phyloP scores from a whole-genome alignment of 2,329 filamentous ascomycete genomes.

The Calonectria honghensis region DNA sequence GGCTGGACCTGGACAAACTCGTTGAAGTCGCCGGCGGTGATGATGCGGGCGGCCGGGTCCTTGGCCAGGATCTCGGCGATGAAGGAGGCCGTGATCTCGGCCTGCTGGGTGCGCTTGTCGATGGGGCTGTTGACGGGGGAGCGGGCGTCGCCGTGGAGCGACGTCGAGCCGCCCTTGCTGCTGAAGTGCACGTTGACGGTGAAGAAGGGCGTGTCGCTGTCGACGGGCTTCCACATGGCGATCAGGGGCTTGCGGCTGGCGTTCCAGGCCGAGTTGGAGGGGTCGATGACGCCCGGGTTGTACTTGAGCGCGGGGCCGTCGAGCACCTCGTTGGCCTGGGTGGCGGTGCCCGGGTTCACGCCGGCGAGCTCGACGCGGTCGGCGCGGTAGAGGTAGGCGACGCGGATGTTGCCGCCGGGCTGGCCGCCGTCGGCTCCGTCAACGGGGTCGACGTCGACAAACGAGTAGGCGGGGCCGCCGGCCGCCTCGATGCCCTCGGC shows the following conservation, averaged over 20 bases:
- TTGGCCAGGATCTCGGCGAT: constrained; percentile 73
- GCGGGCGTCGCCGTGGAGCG: constrained; percentile 78
- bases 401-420: constrained; percentile 83
- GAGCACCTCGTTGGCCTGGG: constrained; percentile 75
- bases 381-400: constrained; percentile 81
- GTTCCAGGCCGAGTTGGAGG: constrained; percentile 75
- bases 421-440: constrained; percentile 79
- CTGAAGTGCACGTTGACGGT: constrained; percentile 83
- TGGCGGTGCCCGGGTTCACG: constrained; percentile 72
- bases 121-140: constrained; percentile 81
- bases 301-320: constrained; percentile 74
- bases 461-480: constrained; percentile 74
- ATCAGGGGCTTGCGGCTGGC: constrained; percentile 80
- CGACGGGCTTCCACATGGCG: constrained; percentile 78
- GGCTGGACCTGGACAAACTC: constrained; percentile 80
- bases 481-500: constrained; percentile 69
- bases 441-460: constrained; percentile 74
- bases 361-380: constrained; percentile 75
- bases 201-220: constrained; percentile 74
- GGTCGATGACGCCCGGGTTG: constrained; percentile 82
- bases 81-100: constrained; percentile 75
- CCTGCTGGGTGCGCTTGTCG: constrained; percentile 73
- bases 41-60: constrained; percentile 74
- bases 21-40: constrained; percentile 82
- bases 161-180: constrained; percentile 79